Conservation (phyloP, 2,329 filamentous ascomycete genomes). For the Penicillium sumatraense region DNA sequence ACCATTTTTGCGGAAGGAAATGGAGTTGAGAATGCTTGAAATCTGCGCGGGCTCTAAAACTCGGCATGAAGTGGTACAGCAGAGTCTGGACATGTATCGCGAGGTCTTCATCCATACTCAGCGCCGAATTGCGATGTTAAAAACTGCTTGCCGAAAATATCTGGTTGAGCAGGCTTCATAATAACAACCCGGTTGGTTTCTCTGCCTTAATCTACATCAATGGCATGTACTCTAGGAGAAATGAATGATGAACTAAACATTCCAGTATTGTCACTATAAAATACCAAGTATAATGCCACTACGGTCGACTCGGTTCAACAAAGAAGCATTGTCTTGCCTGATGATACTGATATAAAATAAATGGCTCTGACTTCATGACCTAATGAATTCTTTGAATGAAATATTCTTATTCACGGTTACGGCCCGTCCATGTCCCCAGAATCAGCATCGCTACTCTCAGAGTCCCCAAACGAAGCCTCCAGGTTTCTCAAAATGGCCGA, state of each 20-base stretch:
- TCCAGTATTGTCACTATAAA: background rate
- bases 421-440: background rate
- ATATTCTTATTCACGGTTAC: too few relatives aligned
- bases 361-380: too few relatives aligned
- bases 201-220: background rate
- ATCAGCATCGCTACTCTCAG: background rate
- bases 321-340: too few relatives aligned
- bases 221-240: background rate
- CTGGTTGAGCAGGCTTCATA: slow-evolving; percentile 46
- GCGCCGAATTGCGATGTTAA: slow-evolving; percentile 70
- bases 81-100: slow-evolving; percentile 85
- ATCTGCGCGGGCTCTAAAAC: slow-evolving; percentile 88
- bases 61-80: slow-evolving; percentile 73
- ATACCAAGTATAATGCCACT: background rate
- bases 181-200: slow-evolving; percentile 8
- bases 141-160: slow-evolving; percentile 63
- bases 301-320: too few relatives aligned
- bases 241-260: background rate
- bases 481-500: background rate
- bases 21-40: slow-evolving; percentile 95
- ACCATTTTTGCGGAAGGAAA: slow-evolving; percentile 94
- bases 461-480: background rate
- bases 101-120: slow-evolving; percentile 83
- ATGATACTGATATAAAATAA: too few relatives aligned
- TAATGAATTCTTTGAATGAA: too few relatives aligned